Evolutionary conservation across 192 early-diverging fungal genomes (phyloP).

Genomic region (Phlyctochytrium arcticum): DNA sequence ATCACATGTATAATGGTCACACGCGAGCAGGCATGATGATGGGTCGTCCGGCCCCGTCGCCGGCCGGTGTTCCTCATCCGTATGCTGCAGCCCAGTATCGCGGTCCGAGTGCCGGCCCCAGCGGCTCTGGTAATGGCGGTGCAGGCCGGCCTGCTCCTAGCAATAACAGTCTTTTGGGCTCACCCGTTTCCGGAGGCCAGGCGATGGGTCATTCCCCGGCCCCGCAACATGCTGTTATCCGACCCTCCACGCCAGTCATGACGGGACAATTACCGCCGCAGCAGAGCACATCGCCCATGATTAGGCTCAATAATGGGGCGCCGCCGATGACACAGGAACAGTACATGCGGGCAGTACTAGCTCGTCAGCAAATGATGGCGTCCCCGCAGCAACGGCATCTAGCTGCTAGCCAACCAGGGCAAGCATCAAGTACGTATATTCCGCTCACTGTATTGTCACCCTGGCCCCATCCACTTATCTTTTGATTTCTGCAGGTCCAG

Average conservation of each 20-base stretch:
- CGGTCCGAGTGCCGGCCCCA: too few relatives aligned
- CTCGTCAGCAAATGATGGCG: conserved; percentile 10
- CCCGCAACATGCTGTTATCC: conserved; percentile 3
- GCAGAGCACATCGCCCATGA: conserved; percentile 16
- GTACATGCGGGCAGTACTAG: conserved; percentile 17
- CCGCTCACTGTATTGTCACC: too few relatives aligned
- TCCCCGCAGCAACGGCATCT: background rate
- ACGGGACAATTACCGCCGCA: conserved; percentile 15
- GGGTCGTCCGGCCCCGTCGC: conserved; percentile 3
- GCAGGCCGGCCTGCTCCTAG: conserved; percentile 2
- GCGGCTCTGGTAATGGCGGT: too few relatives aligned
- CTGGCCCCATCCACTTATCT: too few relatives aligned
- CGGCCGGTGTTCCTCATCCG: background rate
- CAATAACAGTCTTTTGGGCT: background rate
- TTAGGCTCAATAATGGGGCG: conserved; percentile 5
- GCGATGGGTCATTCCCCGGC: background rate
- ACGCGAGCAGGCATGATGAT: conserved; percentile 4
- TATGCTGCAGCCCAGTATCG: conserved; percentile 10
- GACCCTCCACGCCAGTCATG: conserved; percentile 5
- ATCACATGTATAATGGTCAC: conserved; percentile 14
- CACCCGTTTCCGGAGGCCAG: background rate
- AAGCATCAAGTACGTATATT: background rate
- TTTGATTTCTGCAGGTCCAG: too few relatives aligned
- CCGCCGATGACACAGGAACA: conserved; percentile 13
- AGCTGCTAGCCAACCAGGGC: background rate